Conservation (phyloP, 257 asterid genomes). For the Petunia axillaris region DNA sequence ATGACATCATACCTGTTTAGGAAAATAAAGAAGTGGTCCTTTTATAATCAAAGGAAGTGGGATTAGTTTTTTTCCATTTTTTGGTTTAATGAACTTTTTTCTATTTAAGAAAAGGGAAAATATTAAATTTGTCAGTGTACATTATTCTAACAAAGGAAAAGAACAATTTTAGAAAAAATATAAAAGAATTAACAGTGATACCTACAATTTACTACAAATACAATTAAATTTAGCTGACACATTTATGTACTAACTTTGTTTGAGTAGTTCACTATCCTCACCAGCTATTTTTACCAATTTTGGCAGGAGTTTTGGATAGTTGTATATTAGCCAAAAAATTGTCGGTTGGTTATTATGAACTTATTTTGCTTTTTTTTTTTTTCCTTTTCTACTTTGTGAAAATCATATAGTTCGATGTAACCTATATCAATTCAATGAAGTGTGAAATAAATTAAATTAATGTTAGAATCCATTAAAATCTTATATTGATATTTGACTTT, state of each 20-base stretch:
- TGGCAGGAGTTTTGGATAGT: too few species aligned
- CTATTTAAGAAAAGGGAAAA: neutral
- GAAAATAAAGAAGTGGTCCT: neutral
- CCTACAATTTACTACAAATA: neutral
- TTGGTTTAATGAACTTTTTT: neutral
- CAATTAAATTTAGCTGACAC: neutral
- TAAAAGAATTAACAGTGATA: too few species aligned
- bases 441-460: neutral
- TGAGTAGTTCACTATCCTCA: too few species aligned
- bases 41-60: neutral
- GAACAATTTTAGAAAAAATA: neutral
- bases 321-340: too few species aligned
- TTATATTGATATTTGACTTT: neutral
- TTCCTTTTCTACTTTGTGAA: too few species aligned
- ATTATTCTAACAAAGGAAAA: neutral
- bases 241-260: neutral
- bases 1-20: slow-evolving; percentile 3
- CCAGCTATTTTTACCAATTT: too few species aligned
- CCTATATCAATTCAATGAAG: neutral
- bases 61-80: neutral
- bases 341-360: too few species aligned
- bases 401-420: neutral
- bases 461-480: neutral
- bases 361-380: neutral
- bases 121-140: neutral